Evolutionary conservation across 306 rosid species (phyloP).

Genomic region (Adenanthera pavonina): DNA sequence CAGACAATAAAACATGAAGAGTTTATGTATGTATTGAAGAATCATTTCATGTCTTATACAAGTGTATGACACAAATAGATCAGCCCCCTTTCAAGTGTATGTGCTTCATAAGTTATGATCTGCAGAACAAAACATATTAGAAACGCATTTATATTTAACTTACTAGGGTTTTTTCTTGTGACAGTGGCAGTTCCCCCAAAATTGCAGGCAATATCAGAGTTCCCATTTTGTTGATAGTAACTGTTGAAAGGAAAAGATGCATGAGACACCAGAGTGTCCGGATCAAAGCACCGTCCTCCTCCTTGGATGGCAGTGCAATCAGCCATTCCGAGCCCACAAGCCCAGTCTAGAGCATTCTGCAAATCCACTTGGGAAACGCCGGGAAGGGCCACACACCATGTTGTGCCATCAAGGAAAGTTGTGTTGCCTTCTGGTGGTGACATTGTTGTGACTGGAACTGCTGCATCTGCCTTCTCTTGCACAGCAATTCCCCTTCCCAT

Average conservation of each 20-base stretch:
- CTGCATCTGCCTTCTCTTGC: constrained; percentile 69
- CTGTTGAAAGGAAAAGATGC: constrained; percentile 90
- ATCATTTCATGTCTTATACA: not conserved
- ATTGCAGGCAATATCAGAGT: constrained; percentile 95
- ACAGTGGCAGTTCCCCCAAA: constrained; percentile 88
- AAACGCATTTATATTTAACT: constrained; percentile 4
- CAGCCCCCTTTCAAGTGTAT: not conserved
- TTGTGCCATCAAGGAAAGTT: constrained; percentile 81
- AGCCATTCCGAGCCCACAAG: constrained; percentile 83
- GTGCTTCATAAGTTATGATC: not conserved
- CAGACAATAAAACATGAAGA: not conserved
- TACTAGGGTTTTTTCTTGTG: constrained; percentile 72
- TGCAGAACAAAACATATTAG: not conserved
- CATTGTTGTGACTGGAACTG: constrained; percentile 56
- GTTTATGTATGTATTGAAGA: not conserved
- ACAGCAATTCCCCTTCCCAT: constrained; percentile 45
- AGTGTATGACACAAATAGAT: not conserved
- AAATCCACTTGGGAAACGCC: constrained; percentile 81
- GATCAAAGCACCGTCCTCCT: constrained; percentile 70
- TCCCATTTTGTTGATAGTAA: constrained; percentile 82
- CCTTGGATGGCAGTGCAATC: constrained; percentile 72
- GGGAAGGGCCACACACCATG: constrained; percentile 90
- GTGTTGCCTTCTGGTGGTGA: constrained; percentile 97
- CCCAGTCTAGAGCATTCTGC: constrained; percentile 97
- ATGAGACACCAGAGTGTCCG: constrained; percentile 84